Percentiles rank a stretch among this genome's conserved stretches.
phyloP scores from a whole-genome alignment of 2,329 filamentous ascomycete species.

The Gaeumannomyces sp. region DNA sequence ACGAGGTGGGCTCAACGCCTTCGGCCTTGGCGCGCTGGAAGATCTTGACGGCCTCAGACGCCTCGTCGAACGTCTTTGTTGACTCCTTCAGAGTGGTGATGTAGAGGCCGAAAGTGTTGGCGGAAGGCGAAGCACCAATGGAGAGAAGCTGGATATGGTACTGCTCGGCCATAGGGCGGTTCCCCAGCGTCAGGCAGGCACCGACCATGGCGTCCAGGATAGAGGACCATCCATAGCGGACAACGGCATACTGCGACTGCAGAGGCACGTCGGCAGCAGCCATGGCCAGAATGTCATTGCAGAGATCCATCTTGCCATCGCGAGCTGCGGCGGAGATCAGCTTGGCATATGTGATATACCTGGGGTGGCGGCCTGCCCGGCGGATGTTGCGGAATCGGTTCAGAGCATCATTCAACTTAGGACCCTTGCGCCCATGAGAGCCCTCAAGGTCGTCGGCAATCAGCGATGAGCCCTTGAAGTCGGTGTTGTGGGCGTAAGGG shows the following conservation, averaged over 20 bases:
- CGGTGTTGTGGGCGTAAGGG: conserved; percentile 82
- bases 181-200: conserved; percentile 76
- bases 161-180: conserved; percentile 72
- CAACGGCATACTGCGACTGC: conserved; percentile 74
- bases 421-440: conserved; percentile 63
- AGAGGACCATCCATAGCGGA: conserved; percentile 92
- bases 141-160: conserved; percentile 88
- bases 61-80: conserved; percentile 95
- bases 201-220: conserved; percentile 97
- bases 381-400: conserved; percentile 88
- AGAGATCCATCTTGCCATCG: conserved; percentile 72
- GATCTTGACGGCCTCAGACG: conserved; percentile 93
- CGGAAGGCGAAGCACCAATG: conserved; percentile 86
- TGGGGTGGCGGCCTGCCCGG: conserved; percentile 80
- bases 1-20: conserved; percentile 91
- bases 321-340: conserved; percentile 86
- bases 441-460: conserved; percentile 89
- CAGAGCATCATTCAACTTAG: conserved; percentile 73
- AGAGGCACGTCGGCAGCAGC: conserved; percentile 84
- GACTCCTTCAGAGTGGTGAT: conserved; percentile 99
- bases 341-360: conserved; percentile 96
- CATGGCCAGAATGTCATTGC: conserved; percentile 82
- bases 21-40: conserved; percentile 91
- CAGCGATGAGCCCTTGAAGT: conserved; percentile 86
- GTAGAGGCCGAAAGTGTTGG: conserved; percentile 96